Evolutionary conservation across 2,329 filamentous ascomycete species (phyloP), one percentile per base, ranked within the genome.

Genomic region (Nakataea oryzae): DNA sequence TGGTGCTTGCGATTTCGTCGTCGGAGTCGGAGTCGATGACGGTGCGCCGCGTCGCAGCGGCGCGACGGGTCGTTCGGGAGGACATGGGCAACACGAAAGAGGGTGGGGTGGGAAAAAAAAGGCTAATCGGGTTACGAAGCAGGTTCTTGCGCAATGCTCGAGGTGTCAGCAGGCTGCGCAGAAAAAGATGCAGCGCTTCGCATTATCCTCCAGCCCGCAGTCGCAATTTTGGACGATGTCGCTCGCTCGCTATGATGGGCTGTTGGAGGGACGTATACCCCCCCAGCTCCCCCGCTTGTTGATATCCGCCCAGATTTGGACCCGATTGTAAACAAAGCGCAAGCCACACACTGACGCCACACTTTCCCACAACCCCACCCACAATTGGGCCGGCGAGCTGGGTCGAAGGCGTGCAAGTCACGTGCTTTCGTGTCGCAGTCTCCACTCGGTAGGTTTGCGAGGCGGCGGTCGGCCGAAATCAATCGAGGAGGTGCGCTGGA

Each of bases 11-110:
- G 68, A 83, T 78, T 54, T 91, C 89, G 63, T 96, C 91, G 55
- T 93, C 91, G 1, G 60, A 61, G 11, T 87, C 91, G 66, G 96
- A 91, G 64, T 93, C 78, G 58, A 96, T 81, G 60, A 88, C 84
- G 68, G 86, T 89, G 69, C 88, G 86, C 70, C 91, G 84, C 61
- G 88, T 74, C 50, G 80, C 78, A 63, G 60, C 60, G 17, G 77
- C 76, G 70, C 78, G 78, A 69, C 77, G 74, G 65, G 77, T 73
- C 59, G 75, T 71, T 67, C 77, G 75, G 61, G 76, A 72, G 63
- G 75, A 72, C 74, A 76, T 76, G 64, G 69, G 27, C n/a, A n/a
- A n/a, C n/a, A 30, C 55, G 32, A 17, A 54, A 57, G 27, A 58
- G 11, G n/a, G n/a, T n/a, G n/a, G n/a, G n/a, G n/a, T n/a, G n/a